These are phyloP conservation scores for Cryptococcus sp. DNA, from an alignment of 1,284 basidiomycete species.

Conservation along the genomic window DNA sequence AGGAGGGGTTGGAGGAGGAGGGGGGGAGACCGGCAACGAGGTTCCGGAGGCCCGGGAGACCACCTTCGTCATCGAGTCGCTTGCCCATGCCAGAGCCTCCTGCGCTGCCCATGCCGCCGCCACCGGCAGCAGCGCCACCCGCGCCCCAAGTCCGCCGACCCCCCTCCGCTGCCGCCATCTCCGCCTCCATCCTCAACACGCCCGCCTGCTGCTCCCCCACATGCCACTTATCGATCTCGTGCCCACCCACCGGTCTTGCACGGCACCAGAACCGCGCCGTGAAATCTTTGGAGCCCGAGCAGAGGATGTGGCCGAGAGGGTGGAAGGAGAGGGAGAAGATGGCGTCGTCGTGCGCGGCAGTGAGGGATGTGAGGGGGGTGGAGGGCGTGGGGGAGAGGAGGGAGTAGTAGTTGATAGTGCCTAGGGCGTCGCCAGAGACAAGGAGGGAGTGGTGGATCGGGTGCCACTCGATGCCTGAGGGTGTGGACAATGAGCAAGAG, in stretches of 20 bases:
- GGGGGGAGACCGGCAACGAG: conserved; percentile 13
- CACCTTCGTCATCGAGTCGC: conserved; percentile 6
- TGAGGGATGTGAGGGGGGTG: conserved; percentile 72
- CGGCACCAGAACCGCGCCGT: conserved; percentile 97
- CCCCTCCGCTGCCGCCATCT: conserved; percentile 28
- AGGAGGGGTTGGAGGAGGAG: conserved; percentile 11
- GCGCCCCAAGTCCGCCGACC: conserved; percentile 3
- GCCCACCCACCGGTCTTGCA: conserved; percentile 59
- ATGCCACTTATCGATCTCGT: conserved; percentile 60
- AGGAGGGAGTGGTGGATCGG: conserved; percentile 83
- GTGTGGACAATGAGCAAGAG: background rate
- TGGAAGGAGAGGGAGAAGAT: conserved; percentile 95
- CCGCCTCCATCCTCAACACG: conserved; percentile 53
- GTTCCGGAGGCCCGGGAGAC: conserved; percentile 25
- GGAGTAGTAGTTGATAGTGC: conserved; percentile 90
- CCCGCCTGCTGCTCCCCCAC: conserved; percentile 42
- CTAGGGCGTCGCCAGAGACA: conserved; percentile 90
- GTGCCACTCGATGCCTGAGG: conserved; percentile 84
- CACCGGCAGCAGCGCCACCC: background rate
- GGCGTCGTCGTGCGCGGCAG: conserved; percentile 93
- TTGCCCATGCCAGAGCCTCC: too few species aligned
- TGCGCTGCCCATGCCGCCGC: background rate
- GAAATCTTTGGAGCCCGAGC: conserved; percentile 90
- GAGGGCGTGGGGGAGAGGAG: conserved; percentile 54
- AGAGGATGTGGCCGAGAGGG: conserved; percentile 91